A percentile compares a stretch with the other conserved stretches of the same genome.
These are phyloP conservation scores for Boletellus ananiceps DNA, from an alignment of 768 basidiomycete genomes.

Conservation along the genomic window DNA sequence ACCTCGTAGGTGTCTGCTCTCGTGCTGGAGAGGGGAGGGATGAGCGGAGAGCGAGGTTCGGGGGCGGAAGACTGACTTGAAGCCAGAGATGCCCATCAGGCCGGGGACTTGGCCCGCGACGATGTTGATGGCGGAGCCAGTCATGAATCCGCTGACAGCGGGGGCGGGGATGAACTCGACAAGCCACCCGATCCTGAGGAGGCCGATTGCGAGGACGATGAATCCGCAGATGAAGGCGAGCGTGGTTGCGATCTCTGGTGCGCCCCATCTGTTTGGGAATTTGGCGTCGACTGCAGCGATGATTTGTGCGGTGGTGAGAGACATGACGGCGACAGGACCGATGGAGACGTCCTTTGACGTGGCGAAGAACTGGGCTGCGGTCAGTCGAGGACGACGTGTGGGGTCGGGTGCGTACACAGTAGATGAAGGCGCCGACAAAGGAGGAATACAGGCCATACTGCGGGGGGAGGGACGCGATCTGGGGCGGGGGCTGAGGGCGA, in stretches of 20 bases:
- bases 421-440: slow-evolving; percentile 81
- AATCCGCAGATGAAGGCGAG: slow-evolving; percentile 86
- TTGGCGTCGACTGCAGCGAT: slow-evolving; percentile 57
- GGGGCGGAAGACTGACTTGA: slow-evolving; percentile 55
- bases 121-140: slow-evolving; percentile 94
- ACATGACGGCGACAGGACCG: slow-evolving; percentile 99
- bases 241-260: slow-evolving; percentile 76
- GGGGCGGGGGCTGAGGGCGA: not conserved
- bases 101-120: slow-evolving; percentile 84
- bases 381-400: not conserved
- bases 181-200: slow-evolving; percentile 88
- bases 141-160: slow-evolving; percentile 91
- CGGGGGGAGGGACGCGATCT: slow-evolving; percentile 81
- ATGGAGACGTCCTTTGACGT: slow-evolving; percentile 99
- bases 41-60: not conserved
- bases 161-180: slow-evolving; percentile 91
- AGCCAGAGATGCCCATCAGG: slow-evolving; percentile 81
- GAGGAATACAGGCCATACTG: slow-evolving; percentile 94
- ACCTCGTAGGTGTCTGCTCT: slow-evolving; percentile 81
- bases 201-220: slow-evolving; percentile 85
- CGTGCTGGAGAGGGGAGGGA: slow-evolving; percentile 47
- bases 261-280: slow-evolving; percentile 55
- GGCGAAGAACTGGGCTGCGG: slow-evolving; percentile 69
- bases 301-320: slow-evolving; percentile 78
- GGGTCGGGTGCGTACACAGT: slow-evolving; percentile 56